These are phyloP conservation scores for Teunomyces panamensis DNA, from an alignment of 805 yeast genomes.

Conservation along the genomic window DNA sequence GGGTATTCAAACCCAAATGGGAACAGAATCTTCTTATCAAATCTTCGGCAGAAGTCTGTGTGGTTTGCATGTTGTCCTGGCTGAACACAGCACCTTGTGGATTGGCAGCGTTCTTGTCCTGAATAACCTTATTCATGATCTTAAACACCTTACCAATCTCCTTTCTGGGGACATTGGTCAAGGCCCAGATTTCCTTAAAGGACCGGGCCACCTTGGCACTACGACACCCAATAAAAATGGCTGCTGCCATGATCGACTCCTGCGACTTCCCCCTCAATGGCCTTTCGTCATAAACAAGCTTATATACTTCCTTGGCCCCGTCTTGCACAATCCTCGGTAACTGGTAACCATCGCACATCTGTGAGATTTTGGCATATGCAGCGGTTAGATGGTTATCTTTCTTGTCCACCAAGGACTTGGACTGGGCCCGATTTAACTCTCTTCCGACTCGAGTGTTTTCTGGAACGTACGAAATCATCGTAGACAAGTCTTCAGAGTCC, in stretches of 20 bases:
- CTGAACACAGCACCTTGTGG: conserved; percentile 38
- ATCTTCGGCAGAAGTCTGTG: conserved; percentile 91
- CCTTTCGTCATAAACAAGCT: conserved; percentile 83
- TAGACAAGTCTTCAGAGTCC: conserved; percentile 87
- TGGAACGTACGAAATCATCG: conserved; percentile 84
- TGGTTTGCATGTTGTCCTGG: conserved; percentile 57
- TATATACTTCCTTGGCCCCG: conserved; percentile 95
- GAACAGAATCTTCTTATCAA: conserved; percentile 95
- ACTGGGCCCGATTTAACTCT: conserved; percentile 87
- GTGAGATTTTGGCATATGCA: conserved; percentile 87
- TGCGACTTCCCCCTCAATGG: conserved; percentile 86
- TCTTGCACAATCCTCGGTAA: conserved; percentile 94
- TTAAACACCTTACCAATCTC: conserved; percentile 92
- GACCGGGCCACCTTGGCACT: conserved; percentile 92
- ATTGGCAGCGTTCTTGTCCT: conserved; percentile 53
- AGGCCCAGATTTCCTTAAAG: conserved; percentile 92
- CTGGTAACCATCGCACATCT: conserved; percentile 96
- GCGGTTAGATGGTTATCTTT: conserved; percentile 84
- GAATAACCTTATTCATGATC: conserved; percentile 62
- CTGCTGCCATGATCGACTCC: conserved; percentile 94
- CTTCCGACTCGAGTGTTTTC: conserved; percentile 86
- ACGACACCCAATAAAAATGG: conserved; percentile 90
- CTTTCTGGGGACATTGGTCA: conserved; percentile 89
- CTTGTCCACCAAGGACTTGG: conserved; percentile 77
- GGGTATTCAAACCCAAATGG: conserved; percentile 81